Evolutionary conservation across 345 rosid species (phyloP), one percentile per base, ranked within the genome.

Genomic region (Lepidium aucheri): DNA sequence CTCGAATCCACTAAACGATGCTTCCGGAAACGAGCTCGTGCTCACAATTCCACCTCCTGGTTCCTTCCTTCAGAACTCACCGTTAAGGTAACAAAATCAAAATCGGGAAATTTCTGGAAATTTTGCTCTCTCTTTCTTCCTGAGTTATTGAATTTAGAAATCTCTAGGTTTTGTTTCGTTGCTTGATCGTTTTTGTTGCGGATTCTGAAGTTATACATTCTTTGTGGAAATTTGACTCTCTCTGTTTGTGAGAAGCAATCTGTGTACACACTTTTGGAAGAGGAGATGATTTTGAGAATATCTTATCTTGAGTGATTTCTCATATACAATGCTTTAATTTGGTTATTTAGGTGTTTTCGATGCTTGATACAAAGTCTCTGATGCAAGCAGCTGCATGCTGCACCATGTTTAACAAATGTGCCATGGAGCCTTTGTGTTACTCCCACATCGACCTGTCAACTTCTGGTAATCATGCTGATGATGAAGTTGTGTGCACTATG

Each of bases 281-380:
- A 26, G 6, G 30, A 26, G 30, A 26, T 26, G 30, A 26, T 26
- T 26, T 26, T 41, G 17, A 14, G 4, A 7, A 15, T 42, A 7
- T 16, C 7, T 53, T 33, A 1, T 32, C 20, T 15, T 32, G 5
- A 32, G 59, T 51, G 40, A 53, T 30, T 14, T 8, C 36, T 26
- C 12, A 41, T 41, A 2, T 14, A 8, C 28, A 24, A 26, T 4
- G 20, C 9, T 13, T 58, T 1, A 24, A 24, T 24, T 24, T 24
- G 3, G 26, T 6, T 28, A 6, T 30, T 55, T 73, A 86, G 93
- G 86, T 88, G 14, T 85, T 86, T 70, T 83, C 86, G 6, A 82
- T 88, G 96, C 91, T 88, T 32, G 95, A 90, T 75, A 74, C 86
- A 1, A 85, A 84, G 71, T 86, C 88, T 80, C 68, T 86, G 56